Evolutionary conservation across 371 early-diverging fungal species (phyloP), one percentile per base, ranked within the genome.

Genomic region (Basidiobolus meristosporus): DNA sequence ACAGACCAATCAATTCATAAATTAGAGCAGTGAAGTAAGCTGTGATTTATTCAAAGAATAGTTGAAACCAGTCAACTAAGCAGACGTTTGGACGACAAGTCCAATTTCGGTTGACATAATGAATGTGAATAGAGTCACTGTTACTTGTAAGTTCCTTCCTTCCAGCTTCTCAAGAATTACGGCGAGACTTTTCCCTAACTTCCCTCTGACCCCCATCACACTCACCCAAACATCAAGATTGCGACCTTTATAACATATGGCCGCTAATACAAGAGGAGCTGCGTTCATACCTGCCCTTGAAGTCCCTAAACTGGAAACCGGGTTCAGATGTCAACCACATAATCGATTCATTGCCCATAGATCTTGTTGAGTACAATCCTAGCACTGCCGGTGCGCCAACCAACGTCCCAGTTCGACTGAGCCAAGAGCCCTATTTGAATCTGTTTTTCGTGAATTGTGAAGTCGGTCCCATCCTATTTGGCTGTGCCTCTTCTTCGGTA

Each of bases 271-370:
- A 69, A 15, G 59, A 65, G 40, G 85, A 78, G 37, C 66, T 90
- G 37, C 53, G 54, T 19, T 57, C 68, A 16, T 65, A 79, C 15
- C 67, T 89, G 30, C 95, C 95, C 6, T 67, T 91, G 34, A 69
- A 77, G 31, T 82, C 82, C 48, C 50, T 92, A 14, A 62, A 69
- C 29, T 92, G 90, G 88, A 75, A 76, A 43, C 75, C 82, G 14
- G 74, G 81, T 15, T 65, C 70, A 42, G 65, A 75, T 26, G 54
- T 74, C 18, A 65, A 62, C 26, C 67, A 79, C 19, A 51, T 67
- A 16, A 65, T 71, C 31, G 54, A 58, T 30, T 56, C 60, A 17
- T 58, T 89, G 11, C 77, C 78, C 38, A 66, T 84, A 0, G 77
- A 78, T 32, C 43, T 84, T 19, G 70, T 64, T 41, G 68, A 71